Evolutionary conservation across 139 green algal genomes (phyloP), one percentile per base, ranked within the genome.

Genomic region (Chlorella sp.): DNA sequence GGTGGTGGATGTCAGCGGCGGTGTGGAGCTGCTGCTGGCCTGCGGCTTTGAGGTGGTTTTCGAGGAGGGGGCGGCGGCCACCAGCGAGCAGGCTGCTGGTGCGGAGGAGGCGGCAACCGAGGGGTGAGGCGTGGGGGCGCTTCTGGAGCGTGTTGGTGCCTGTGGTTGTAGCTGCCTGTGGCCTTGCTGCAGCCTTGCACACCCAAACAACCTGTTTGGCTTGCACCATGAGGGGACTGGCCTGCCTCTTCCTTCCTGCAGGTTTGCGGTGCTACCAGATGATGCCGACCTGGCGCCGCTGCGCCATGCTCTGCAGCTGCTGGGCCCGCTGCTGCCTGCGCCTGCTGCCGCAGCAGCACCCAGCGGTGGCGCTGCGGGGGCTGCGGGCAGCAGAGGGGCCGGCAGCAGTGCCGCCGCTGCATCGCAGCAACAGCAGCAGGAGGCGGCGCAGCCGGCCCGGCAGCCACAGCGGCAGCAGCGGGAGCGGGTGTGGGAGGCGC

Each of bases 251-350:
- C 88, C 87, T 7, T 60, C 18, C 1, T 93, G 86, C 81, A 91
- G 92, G 41, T 94, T 85, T 17, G 87, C 94, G 28, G 78, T 95
- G 32, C 85, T 92, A 21, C 85, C 94, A 32, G 89, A 91, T 16
- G 88, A 88, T 74, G 80, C 74, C 26, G 90, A 93, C 56, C 72
- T 97, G 41, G 85, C 86, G 80, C 86, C 88, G 9, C 83, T 94
- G 30, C 63, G 68, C 71, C 44, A 75, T 55, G 87, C 88, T 1
- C 62, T 92, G 67, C 68, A 73, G 30, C 82, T 91, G 69, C 86
- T 92, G 62, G 30, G 28, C 0, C 81, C 72, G 0, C 69, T 85
- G 76, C 63, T 36, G 70, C 73, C 44, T 30, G 56, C 63, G 7
- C 23, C 51, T 60, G 51, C 51, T 60, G 51, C 51, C 51, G 51